These are phyloP conservation scores for Dioscorea alata DNA, from an alignment of 106 monocot species.

Conservation along the genomic window DNA sequence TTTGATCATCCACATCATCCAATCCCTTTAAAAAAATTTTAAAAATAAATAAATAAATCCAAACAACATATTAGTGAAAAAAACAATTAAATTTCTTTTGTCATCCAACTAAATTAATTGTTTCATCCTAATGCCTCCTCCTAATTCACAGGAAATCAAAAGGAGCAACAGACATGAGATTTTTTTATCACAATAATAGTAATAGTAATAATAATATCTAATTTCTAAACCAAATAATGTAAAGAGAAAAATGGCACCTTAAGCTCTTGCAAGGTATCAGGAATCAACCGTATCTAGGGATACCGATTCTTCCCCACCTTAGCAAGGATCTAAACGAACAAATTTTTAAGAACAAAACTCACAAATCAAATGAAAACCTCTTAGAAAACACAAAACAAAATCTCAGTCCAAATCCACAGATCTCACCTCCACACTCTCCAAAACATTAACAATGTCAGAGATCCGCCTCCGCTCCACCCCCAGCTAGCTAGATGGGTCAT, in stretches of 20 bases:
- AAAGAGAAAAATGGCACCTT: slow-evolving; percentile 34
- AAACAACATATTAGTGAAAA: neutral
- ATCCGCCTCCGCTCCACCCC: slow-evolving; percentile 94
- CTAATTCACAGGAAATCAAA: slow-evolving; percentile 7
- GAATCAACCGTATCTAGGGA: slow-evolving; percentile 83
- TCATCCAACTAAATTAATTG: no score
- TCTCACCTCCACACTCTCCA: slow-evolving; percentile 90
- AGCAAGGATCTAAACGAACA: slow-evolving; percentile 38
- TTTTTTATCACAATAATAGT: no score
- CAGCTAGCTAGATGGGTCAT: slow-evolving; percentile 62
- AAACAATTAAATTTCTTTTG: no score
- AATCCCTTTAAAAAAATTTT: slow-evolving; percentile 14
- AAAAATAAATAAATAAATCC: neutral
- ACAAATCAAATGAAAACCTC: neutral
- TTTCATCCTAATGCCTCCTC: slow-evolving; percentile 28
- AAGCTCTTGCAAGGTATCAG: slow-evolving; percentile 46
- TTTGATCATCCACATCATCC: slow-evolving; percentile 50
- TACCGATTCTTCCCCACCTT: slow-evolving; percentile 85
- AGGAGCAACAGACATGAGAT: no score
- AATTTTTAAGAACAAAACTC: neutral
- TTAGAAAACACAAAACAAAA: neutral
- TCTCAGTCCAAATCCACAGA: neutral
- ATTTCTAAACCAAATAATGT: no score
- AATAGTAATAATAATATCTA: no score
- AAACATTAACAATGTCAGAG: slow-evolving; percentile 90